Percentiles rank a stretch among this genome's conserved stretches.
phyloP scores from a whole-genome alignment of 2,329 filamentous ascomycete species.

The Acrocalymma vagum region DNA sequence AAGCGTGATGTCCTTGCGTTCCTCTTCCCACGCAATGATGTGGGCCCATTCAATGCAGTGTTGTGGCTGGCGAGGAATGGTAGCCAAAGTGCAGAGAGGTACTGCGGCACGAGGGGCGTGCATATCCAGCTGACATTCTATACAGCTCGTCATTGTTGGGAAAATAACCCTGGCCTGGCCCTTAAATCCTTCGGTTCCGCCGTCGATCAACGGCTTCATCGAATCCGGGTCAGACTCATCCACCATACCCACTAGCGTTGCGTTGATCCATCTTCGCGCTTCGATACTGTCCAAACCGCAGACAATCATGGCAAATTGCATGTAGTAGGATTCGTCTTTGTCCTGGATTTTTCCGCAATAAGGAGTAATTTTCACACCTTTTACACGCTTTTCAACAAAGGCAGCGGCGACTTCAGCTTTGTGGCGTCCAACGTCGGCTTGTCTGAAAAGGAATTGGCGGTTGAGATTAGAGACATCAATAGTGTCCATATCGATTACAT shows the following conservation, averaged over 20 bases:
- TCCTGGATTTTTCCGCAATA: constrained; percentile 97
- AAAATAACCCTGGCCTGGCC: constrained; percentile 93
- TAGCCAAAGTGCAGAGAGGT: constrained; percentile 93
- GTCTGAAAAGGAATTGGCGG: constrained; percentile 94
- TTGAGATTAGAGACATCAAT: constrained; percentile 99
- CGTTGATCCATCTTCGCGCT: constrained; percentile 98
- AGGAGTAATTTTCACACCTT: constrained; percentile 89
- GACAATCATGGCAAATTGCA: constrained; percentile 92
- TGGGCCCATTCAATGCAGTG: constrained; percentile 99
- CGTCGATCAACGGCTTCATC: constrained; percentile 93
- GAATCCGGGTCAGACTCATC: constrained; percentile 83
- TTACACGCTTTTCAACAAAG: constrained; percentile 90
- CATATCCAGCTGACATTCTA: constrained; percentile 98
- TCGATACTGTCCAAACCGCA: constrained; percentile 98
- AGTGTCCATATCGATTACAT: constrained; percentile 99
- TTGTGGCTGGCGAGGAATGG: constrained; percentile 94
- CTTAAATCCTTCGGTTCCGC: constrained; percentile 98
- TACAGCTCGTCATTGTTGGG: constrained; percentile 91
- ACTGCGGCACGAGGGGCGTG: constrained; percentile 97
- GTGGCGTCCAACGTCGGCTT: constrained; percentile 87
- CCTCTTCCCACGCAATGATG: constrained; percentile 91
- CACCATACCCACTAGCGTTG: constrained; percentile 88
- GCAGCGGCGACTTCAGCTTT: constrained; percentile 93
- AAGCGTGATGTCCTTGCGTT: constrained; percentile 75
- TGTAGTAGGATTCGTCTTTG: constrained; percentile 95